Evolutionary conservation across 73 alveolate genomes (phyloP).

Genomic region (Paramecium tetraurelia): DNA sequence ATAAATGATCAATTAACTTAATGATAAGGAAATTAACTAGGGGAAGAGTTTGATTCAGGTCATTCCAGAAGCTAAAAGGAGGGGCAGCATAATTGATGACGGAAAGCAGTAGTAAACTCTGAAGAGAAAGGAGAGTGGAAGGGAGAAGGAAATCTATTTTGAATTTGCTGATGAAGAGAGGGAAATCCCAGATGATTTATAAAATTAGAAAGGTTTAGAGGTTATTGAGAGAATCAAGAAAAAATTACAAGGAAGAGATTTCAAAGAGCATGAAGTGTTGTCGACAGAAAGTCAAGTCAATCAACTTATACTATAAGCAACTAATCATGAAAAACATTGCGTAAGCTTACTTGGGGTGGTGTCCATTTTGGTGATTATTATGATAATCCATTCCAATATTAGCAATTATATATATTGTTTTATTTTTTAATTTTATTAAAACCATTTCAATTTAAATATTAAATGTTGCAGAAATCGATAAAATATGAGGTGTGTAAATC

Average conservation of each 20-base stretch:
- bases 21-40: conserved; percentile 26
- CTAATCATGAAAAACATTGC: conserved; percentile 57
- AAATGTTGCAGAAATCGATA: neutral
- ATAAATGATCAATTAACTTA: neutral
- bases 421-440: neutral
- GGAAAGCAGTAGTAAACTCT: neutral
- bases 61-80: conserved; percentile 15
- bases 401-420: neutral
- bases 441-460: neutral
- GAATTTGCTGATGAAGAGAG: conserved; percentile 63
- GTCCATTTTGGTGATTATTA: conserved; percentile 59
- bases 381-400: neutral
- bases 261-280: conserved; percentile 48
- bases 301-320: conserved; percentile 38
- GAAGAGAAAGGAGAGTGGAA: conserved; percentile 54
- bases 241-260: conserved; percentile 51
- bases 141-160: conserved; percentile 46
- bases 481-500: conserved; percentile 8
- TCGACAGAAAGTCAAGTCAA: conserved; percentile 41
- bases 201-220: conserved; percentile 44
- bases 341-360: conserved; percentile 59
- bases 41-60: neutral
- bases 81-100: neutral
- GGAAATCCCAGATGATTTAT: conserved; percentile 51
- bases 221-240: conserved; percentile 58